Evolutionary conservation across 1,284 basidiomycete species (phyloP).

Genomic region (Schizopora paradoxa): DNA sequence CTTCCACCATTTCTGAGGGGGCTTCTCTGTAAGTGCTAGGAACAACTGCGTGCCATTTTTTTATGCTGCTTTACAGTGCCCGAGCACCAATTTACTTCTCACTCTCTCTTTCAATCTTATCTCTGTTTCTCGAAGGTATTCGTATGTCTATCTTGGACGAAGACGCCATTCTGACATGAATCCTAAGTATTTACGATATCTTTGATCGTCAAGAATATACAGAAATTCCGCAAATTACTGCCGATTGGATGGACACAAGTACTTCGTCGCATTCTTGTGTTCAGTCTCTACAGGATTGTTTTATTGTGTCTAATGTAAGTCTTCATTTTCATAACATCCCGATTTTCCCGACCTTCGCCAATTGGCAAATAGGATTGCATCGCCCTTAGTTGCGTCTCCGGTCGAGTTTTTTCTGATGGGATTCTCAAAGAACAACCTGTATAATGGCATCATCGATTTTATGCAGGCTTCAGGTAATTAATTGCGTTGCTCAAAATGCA

Average conservation of each 20-base stretch:
- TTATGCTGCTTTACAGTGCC: background rate
- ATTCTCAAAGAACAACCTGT: conserved; percentile 13
- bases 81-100: background rate
- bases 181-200: conserved; percentile 7
- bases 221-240: background rate
- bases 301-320: conserved; percentile 11
- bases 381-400: conserved; percentile 3
- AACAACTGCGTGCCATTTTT: too few relatives aligned
- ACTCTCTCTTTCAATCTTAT: conserved; percentile 8
- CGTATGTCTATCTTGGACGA: background rate
- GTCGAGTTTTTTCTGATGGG: conserved; percentile 17
- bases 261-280: conserved; percentile 14
- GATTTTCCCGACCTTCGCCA: too few relatives aligned
- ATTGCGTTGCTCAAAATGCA: background rate
- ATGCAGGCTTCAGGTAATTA: conserved; percentile 6
- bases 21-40: too few relatives aligned
- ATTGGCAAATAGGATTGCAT: background rate
- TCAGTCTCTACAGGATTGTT: conserved; percentile 14
- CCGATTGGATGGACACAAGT: conserved; percentile 3
- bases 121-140: conserved; percentile 13
- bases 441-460: conserved; percentile 16
- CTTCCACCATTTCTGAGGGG: conserved; percentile 2
- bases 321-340: too few relatives aligned
- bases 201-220: conserved; percentile 1
- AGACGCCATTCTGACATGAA: background rate